These are phyloP conservation scores for Lepraria neglecta DNA, from an alignment of 495 filamentous ascomycete genomes.

Conservation along the genomic window DNA sequence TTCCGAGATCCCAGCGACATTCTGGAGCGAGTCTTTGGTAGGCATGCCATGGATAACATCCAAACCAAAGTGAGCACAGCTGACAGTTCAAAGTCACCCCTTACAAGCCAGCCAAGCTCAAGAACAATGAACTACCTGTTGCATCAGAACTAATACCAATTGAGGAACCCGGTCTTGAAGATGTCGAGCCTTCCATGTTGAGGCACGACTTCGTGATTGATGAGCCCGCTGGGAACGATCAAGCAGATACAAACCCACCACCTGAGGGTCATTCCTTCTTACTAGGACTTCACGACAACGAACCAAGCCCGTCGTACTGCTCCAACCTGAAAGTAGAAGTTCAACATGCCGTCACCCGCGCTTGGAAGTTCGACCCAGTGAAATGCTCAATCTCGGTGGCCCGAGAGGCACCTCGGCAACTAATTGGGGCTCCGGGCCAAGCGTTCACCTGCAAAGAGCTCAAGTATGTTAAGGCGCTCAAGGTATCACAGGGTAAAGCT, in stretches of 20 bases:
- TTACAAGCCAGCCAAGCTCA: background rate
- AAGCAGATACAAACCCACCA: too few species aligned
- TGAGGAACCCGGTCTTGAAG: background rate
- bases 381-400: background rate
- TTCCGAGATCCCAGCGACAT: background rate
- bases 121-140: background rate
- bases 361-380: slow-evolving; percentile 2
- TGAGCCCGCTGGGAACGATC: too few species aligned
- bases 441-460: background rate
- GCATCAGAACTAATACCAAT: background rate
- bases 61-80: background rate
- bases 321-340: background rate
- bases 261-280: too few species aligned
- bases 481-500: too few species aligned
- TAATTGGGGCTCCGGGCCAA: background rate
- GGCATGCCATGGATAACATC: background rate
- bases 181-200: background rate
- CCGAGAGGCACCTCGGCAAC: background rate
- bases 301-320: background rate
- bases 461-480: background rate
- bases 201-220: background rate
- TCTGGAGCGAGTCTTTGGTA: slow-evolving; percentile 3
- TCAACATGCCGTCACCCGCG: background rate
- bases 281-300: too few species aligned
- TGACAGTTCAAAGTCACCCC: background rate